Conservation (phyloP, 2,329 filamentous ascomycete species). For the Epichloe festucae region DNA sequence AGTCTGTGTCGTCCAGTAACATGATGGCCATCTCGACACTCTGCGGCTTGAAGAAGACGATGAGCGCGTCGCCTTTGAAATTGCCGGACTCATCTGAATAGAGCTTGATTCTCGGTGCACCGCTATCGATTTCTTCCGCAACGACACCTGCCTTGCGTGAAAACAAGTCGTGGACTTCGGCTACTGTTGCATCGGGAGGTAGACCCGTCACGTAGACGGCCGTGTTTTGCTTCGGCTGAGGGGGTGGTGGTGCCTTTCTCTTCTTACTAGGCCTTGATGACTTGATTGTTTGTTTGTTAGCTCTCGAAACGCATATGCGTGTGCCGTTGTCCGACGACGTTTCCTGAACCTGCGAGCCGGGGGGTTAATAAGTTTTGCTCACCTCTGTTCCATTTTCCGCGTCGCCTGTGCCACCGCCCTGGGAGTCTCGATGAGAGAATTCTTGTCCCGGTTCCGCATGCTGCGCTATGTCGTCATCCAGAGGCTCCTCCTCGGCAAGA, state of each 20-base stretch:
- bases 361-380: conserved; percentile 15
- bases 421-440: not conserved
- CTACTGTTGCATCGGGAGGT: conserved; percentile 62
- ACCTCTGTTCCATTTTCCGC: conserved; percentile 28
- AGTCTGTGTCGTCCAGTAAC: conserved; percentile 70
- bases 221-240: conserved; percentile 57
- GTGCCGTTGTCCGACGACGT: too few relatives aligned
- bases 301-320: not conserved
- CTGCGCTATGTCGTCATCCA: conserved; percentile 19
- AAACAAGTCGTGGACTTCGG: conserved; percentile 76
- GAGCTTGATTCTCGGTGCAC: conserved; percentile 80
- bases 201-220: conserved; percentile 87
- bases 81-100: conserved; percentile 70
- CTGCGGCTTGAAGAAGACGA: conserved; percentile 91
- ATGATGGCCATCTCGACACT: conserved; percentile 79
- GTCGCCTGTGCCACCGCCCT: conserved; percentile 16
- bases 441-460: not conserved
- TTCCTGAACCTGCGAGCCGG: too few relatives aligned
- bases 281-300: not conserved
- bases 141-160: conserved; percentile 78
- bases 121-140: conserved; percentile 84
- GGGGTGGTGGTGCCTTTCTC: conserved; percentile 27
- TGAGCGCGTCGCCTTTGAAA: conserved; percentile 86
- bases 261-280: conserved; percentile 29
- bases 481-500: conserved; percentile 38